phyloP scores from a whole-genome alignment of 352 stramenopile genomes.

The Phytophthora palmivora region DNA sequence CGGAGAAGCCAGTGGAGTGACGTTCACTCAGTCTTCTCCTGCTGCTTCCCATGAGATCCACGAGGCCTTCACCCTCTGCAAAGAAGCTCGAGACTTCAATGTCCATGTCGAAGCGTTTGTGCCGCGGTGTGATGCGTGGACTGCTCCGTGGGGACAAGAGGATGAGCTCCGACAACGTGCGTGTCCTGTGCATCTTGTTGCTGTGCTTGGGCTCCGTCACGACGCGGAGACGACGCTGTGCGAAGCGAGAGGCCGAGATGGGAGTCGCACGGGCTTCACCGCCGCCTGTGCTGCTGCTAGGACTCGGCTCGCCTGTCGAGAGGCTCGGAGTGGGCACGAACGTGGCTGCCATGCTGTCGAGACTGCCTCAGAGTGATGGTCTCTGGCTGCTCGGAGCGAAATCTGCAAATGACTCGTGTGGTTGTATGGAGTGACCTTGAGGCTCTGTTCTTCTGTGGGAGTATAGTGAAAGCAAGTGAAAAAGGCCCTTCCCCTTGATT shows the following conservation, averaged over 20 bases:
- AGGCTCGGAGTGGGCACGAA: conserved; percentile 33
- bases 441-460: conserved; percentile 12
- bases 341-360: conserved; percentile 30
- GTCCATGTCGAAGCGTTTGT: conserved; percentile 87
- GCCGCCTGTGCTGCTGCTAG: conserved; percentile 29
- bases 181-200: conserved; percentile 88
- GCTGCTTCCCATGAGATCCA: conserved; percentile 62
- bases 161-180: conserved; percentile 80
- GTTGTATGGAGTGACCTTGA: conserved; percentile 5
- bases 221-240: conserved; percentile 71
- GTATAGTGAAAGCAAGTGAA: neutral
- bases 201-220: conserved; percentile 84
- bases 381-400: conserved; percentile 28
- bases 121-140: conserved; percentile 57
- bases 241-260: conserved; percentile 51
- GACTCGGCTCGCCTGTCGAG: conserved; percentile 29
- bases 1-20: conserved; percentile 37
- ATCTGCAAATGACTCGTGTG: conserved; percentile 48
- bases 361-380: conserved; percentile 29
- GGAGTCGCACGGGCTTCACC: conserved; percentile 25
- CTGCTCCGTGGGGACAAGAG: conserved; percentile 72
- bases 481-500: conserved; percentile 22
- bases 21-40: conserved; percentile 32
- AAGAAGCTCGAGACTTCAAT: conserved; percentile 82
- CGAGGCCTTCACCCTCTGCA: conserved; percentile 69